These are phyloP conservation scores for Sanguinoderma infundibulare DNA, from an alignment of 1,284 basidiomycete species.

Conservation along the genomic window DNA sequence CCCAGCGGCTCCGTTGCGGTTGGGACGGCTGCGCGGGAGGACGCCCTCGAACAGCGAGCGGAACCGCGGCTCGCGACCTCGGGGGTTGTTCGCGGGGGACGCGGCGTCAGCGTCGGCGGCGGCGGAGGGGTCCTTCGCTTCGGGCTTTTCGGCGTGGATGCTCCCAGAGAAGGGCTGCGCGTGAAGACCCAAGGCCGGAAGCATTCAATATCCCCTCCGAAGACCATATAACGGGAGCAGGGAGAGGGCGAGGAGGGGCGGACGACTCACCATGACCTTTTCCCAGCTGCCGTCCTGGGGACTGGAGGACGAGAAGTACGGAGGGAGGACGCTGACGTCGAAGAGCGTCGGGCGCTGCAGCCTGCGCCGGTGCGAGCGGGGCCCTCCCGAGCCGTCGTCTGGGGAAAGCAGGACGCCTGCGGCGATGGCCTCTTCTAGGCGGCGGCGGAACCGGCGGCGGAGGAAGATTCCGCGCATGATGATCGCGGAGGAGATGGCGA, in stretches of 20 bases:
- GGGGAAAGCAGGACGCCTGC: slow-evolving; percentile 46
- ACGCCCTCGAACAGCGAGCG: slow-evolving; percentile 19
- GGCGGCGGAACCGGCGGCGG: slow-evolving; percentile 59
- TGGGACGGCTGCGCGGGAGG: slow-evolving; percentile 19
- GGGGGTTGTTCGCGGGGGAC: slow-evolving; percentile 1
- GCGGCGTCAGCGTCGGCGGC: slow-evolving; percentile 7
- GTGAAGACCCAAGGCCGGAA: background rate
- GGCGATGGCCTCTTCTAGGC: slow-evolving; percentile 53
- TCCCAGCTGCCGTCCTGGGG: slow-evolving; percentile 46
- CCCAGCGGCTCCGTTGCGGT: slow-evolving; percentile 25
- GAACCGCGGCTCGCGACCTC: background rate
- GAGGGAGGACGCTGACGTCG: slow-evolving; percentile 44
- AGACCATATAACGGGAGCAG: background rate
- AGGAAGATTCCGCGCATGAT: slow-evolving; percentile 65
- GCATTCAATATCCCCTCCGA: background rate
- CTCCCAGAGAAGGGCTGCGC: slow-evolving; percentile 30
- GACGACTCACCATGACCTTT: slow-evolving; percentile 49
- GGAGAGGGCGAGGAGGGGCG: background rate
- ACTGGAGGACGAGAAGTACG: slow-evolving; percentile 20
- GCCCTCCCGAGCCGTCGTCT: slow-evolving; percentile 39
- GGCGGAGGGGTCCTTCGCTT: slow-evolving; percentile 1
- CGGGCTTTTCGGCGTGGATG: slow-evolving; percentile 17
- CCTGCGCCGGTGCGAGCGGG: slow-evolving; percentile 33
- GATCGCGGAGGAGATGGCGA: slow-evolving; percentile 66
- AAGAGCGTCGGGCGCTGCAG: slow-evolving; percentile 57